Evolutionary conservation across 2,329 filamentous ascomycete genomes (phyloP).

Genomic region (Trichoderma hamatum): DNA sequence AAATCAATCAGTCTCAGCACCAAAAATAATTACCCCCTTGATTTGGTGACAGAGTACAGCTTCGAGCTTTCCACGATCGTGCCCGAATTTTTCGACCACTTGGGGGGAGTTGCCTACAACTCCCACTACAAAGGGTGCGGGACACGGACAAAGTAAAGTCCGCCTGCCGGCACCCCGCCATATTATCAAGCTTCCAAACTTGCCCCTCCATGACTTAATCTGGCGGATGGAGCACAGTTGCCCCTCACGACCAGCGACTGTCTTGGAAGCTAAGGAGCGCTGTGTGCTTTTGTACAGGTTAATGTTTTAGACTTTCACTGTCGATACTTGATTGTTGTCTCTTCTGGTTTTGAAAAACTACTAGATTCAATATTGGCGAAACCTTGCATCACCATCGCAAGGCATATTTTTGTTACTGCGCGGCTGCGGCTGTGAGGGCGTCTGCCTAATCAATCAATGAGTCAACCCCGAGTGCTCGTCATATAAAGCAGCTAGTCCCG

Average conservation of each 20-base stretch:
- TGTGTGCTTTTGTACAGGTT: background rate
- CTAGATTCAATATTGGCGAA: background rate
- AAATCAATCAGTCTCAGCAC: slow-evolving; percentile 13
- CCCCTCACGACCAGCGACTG: slow-evolving; percentile 21
- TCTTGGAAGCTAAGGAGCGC: background rate
- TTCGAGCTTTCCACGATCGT: slow-evolving; percentile 37
- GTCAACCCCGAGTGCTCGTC: slow-evolving; percentile 18
- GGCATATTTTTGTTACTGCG: background rate
- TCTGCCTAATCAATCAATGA: slow-evolving; percentile 19
- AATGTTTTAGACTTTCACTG: background rate
- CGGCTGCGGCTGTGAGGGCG: background rate
- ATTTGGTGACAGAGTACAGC: slow-evolving; percentile 37
- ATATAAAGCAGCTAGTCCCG: slow-evolving; percentile 2
- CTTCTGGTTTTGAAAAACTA: background rate
- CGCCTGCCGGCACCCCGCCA: slow-evolving; percentile 32
- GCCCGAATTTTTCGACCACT: slow-evolving; percentile 42
- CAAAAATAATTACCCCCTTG: slow-evolving; percentile 32
- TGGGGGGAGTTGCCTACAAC: slow-evolving; percentile 35
- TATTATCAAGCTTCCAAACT: slow-evolving; percentile 13
- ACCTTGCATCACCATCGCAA: background rate
- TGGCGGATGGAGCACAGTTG: slow-evolving; percentile 33
- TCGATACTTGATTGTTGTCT: background rate
- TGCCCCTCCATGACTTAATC: slow-evolving; percentile 30
- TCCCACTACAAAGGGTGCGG: slow-evolving; percentile 35
- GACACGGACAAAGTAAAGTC: slow-evolving; percentile 42